Conservation (phyloP, 108 stramenopile species). For the Aurantiochytrium sp. region DNA sequence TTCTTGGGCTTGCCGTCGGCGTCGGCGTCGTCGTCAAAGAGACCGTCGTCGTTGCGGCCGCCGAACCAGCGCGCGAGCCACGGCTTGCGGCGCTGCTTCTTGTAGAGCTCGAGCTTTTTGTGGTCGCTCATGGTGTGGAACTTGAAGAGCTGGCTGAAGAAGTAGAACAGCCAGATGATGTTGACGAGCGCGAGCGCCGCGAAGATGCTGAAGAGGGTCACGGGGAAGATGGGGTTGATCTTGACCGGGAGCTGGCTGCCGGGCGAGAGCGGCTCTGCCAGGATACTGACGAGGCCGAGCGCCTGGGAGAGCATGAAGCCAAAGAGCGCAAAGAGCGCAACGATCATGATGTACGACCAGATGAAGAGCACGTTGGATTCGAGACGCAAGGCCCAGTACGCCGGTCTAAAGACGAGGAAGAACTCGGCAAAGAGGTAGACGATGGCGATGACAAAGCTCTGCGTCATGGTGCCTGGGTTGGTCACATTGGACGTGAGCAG, state of each 20-base stretch:
- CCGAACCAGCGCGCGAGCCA: background rate
- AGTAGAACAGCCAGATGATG: background rate
- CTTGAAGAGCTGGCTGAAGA: background rate
- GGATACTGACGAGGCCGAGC: background rate
- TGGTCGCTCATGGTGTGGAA: background rate
- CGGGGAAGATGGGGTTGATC: conserved; percentile 25
- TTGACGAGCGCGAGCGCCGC: background rate
- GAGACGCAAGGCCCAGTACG: conserved; percentile 17
- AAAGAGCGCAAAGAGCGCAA: conserved; percentile 7
- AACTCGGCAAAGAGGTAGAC: conserved; percentile 2
- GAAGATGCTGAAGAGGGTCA: background rate
- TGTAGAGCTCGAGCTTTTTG: conserved; percentile 8
- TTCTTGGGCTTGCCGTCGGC: background rate
- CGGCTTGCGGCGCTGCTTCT: background rate
- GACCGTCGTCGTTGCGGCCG: background rate
- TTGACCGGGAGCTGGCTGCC: background rate
- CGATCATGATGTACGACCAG: conserved; percentile 8
- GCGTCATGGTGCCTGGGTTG: background rate
- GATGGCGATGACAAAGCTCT: background rate
- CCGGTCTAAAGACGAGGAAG: background rate
- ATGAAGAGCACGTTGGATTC: conserved; percentile 27
- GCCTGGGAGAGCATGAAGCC: background rate
- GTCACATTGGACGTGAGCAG: conserved; percentile 27
- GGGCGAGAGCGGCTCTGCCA: background rate
- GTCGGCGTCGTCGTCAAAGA: background rate